Conservation (phyloP, 73 alveolate genomes). For the Halteria grandinella region DNA sequence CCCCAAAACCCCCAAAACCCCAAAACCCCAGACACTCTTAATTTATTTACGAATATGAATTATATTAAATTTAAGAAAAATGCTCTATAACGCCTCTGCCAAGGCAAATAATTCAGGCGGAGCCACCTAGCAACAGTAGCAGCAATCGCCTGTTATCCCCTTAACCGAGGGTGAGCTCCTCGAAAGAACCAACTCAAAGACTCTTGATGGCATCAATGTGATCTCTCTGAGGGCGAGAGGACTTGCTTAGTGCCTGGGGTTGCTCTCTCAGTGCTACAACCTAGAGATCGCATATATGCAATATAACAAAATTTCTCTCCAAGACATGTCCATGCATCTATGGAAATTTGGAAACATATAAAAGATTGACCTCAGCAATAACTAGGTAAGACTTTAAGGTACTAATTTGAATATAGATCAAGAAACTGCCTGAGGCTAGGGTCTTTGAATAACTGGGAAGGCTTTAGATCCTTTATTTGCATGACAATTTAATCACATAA, state of each 20-base stretch:
- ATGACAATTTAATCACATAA: slow-evolving; percentile 24
- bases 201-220: slow-evolving; percentile 29
- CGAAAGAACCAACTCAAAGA: too few relatives aligned
- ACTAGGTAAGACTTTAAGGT: too few relatives aligned
- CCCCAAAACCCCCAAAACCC: too few relatives aligned
- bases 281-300: slow-evolving; percentile 12
- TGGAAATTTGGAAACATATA: slow-evolving; percentile 1
- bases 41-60: too few relatives aligned
- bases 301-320: background rate
- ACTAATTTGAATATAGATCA: slow-evolving; percentile 19
- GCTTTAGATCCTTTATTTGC: slow-evolving; percentile 22
- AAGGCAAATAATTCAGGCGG: too few relatives aligned
- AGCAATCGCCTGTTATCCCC: too few relatives aligned
- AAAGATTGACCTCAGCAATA: slow-evolving; percentile 38
- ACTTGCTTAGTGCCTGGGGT: background rate
- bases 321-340: background rate
- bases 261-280: slow-evolving; percentile 6
- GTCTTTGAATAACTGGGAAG: background rate
- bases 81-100: too few relatives aligned
- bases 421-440: slow-evolving; percentile 18
- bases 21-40: too few relatives aligned
- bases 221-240: slow-evolving; percentile 20
- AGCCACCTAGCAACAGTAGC: too few relatives aligned
- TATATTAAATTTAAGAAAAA: too few relatives aligned
- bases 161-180: too few relatives aligned